Evolutionary conservation across 2,329 filamentous ascomycete genomes (phyloP).

Genomic region (Kalaharituber pfeilii): DNA sequence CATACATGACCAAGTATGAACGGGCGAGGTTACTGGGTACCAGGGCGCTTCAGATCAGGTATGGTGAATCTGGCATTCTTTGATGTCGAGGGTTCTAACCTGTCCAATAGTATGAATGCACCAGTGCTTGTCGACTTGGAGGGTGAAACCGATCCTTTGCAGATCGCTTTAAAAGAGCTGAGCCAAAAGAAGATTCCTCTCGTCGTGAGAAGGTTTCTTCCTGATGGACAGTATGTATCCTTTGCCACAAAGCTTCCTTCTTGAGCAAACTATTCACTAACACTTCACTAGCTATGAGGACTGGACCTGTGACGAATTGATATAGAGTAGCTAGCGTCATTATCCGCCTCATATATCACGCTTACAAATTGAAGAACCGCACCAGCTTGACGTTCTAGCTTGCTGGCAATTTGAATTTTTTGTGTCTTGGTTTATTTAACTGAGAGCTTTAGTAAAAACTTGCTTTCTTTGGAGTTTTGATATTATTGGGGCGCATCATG

Average conservation of each 20-base stretch:
- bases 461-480: neutral
- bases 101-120: constrained; percentile 64
- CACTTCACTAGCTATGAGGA: constrained; percentile 65
- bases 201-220: constrained; percentile 85
- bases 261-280: constrained; percentile 3
- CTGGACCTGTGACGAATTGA: constrained; percentile 91
- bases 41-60: constrained; percentile 90
- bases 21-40: constrained; percentile 83
- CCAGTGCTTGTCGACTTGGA: constrained; percentile 92
- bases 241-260: neutral
- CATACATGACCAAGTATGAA: constrained; percentile 99
- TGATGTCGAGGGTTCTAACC: constrained; percentile 5
- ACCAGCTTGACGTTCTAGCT: too few species aligned
- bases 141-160: constrained; percentile 90
- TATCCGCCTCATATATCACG: neutral
- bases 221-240: constrained; percentile 75
- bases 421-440: too few species aligned
- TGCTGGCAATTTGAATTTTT: too few species aligned
- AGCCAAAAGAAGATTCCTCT: constrained; percentile 97
- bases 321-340: constrained; percentile 11
- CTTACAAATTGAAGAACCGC: too few species aligned
- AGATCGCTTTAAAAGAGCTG: constrained; percentile 95
- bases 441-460: neutral
- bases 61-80: constrained; percentile 23
- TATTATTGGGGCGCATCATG: too few species aligned